Base-by-base conservation (phyloP, 139 green algal genomes). In the Zygnema circumcarinatum region DNA sequence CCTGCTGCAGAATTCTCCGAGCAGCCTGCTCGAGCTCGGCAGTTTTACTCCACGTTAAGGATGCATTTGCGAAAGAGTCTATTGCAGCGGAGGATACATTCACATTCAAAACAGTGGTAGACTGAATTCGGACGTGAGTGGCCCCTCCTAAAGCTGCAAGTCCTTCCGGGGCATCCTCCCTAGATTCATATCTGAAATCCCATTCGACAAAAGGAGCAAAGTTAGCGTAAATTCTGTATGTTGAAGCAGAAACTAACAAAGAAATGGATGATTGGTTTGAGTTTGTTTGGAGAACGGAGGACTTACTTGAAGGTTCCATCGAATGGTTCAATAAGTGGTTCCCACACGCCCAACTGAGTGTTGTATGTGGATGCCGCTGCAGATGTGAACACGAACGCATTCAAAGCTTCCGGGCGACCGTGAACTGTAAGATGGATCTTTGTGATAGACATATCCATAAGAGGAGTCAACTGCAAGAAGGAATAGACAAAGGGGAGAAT, bases 291-390 rank as follows among this genome's bases (percentile, higher is more conserved):
- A n/a, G n/a, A n/a, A n/a, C n/a, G n/a, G 47, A 41, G 36, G 11
- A 73, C 84, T 54, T 87, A 79, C 80, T 95, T 93, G 56, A 93
- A 67, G 67, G 94, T 85, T 79, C 95, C 82, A 84, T 95, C 92
- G 91, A 93, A 96, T 0, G 95, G 95, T 90, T 98, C 95, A 84
- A 98, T 32, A 40, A 98, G 83, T 0, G 96, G 96, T 92, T 98
- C 96, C 96, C 96, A 98, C 0, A 89, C 85, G 11, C 78, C 52
- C 40, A 96, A 88, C 0, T 87, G 31, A 0, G 84, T 31, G 80
- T 96, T 94, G 91, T 94, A 97, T 11, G 85, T 91, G 89, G 93
- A 96, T 38, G 94, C 83, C 32, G 72, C 85, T 38, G 90, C 74
- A 20, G 69, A 79, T 20, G 95, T 72, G 2, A 79, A 54, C 22